Base-by-base conservation (phyloP, 768 basidiomycete genomes). In the Strobilomyces dryophilus region DNA sequence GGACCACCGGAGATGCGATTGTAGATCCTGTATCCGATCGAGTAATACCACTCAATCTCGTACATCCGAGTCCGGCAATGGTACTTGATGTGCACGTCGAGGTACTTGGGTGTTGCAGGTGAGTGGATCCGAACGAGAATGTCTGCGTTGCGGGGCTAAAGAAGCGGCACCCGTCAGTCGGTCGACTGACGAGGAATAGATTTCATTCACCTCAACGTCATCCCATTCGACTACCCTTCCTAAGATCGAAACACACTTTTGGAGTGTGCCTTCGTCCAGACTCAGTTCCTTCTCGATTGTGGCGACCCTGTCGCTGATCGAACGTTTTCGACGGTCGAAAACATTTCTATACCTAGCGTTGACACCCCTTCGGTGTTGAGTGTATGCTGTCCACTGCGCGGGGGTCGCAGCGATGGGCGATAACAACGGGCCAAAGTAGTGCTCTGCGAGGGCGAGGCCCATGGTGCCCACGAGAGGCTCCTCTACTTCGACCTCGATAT, bases 11-110 rank as follows among this genome's bases (percentile, higher is more conserved):
- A 51, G 7, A 39, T 51, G 35, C 5, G 14, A 15, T 51, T n/a
- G 35, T 39, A 17, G 27, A 39, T 35, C 12, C 17, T 44, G 41
- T 45, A 63, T 10, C 58, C 52, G 11, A 58, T 20, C 4, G 50
- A 56, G 47, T 58, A 64, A 26, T 9, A 18, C 58, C 51, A 55
- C 27, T 64, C 44, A 37, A 54, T 32, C 11, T 2, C 3, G 29
- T 15, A 35, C 17, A 8, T 12, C 20, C 52, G 18, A n/a, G 41
- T 2, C 17, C 46, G 56, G 31, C 41, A 47, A 18, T 55, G 24
- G 37, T 60, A 58, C 35, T 51, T 51, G 36, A 62, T 18, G n/a
- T 59, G 60, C 12, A 59, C 52, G 20, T 59, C 61, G 34, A 61
- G 47, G 45, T 51, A 62, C 26, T 47, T 51, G 4, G 61, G 54